Base-by-base conservation (phyloP, 2,329 filamentous ascomycete genomes). In the Rugonectria rugulosa region DNA sequence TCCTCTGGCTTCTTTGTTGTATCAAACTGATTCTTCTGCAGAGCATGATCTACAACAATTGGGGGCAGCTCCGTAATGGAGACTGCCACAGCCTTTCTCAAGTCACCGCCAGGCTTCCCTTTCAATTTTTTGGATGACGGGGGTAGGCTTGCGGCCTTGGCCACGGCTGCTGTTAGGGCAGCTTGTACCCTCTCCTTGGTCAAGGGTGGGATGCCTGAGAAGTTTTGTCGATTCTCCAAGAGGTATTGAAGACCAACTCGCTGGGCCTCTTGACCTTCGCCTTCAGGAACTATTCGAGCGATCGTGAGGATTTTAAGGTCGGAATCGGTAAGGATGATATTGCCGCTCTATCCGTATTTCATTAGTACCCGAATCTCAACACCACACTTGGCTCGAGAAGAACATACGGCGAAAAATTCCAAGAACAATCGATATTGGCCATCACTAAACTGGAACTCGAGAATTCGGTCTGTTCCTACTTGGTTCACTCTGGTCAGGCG, bases 401-500 rank as follows among this genome's bases (percentile, higher is more conserved):
- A 14, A 52, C 70, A 36, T 66, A 79, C 77, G 1, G 95, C 94
- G 71, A 97, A 99, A 77, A 99, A 99, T 75, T 99, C 95, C 23
- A 99, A 79, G 71, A 92, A 97, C 19, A 99, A 74, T 36, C 89
- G 83, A 71, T 96, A 97, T 64, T 88, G 83, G 10, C 95, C 95
- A 78, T 98, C 92, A 65, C 91, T 96, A 72, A 99, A 97, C 67
- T 90, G 84, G 49, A 99, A 87, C 72, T 98, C 92, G 48, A 99
- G 88, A 58, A 99, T 90, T 48, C 95, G 85, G 73, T 99, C 95
- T 2, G 93, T 97, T 43, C 95, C 95, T 45, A 99, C 84, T 74
- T 99, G 95, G 2, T 81, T 78, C 9, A 99, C 85, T 0, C 84
- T 81, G 0, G 94, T 97, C 53, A 97, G 85, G 53, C 94, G 81